Evolutionary conservation across 164 flowering plant genomes (phyloP), one percentile per base, ranked within the genome.

Genomic region (Litsea cubeba): DNA sequence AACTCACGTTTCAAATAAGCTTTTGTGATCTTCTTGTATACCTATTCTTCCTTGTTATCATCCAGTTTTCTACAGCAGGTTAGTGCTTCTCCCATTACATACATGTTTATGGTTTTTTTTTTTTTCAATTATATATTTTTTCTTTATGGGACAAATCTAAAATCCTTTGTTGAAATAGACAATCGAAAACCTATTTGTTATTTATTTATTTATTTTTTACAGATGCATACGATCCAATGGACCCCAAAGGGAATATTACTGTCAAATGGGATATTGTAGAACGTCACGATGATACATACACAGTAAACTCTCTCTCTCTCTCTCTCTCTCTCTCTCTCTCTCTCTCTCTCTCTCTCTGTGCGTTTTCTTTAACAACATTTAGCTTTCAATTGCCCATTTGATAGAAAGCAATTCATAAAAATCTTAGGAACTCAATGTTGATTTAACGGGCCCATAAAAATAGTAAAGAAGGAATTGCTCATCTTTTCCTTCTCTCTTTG

Each of bases 171-270:
- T 14, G 10, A 63, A 22, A n/a, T 10, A 25, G 2, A 22, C 12
- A 2, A 22, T 11, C 0, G 2, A 25, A 12, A 22, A 7, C 23
- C 12, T 24, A 3, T 23, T 10, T 63, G 11, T 22, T 63, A 18
- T 51, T 15, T 7, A n/a, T 15, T 8, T n/a, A n/a, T 25, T 25
- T 7, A 6, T 18, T 1, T 28, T 35, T 72, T 49, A 81, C 85
- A 92, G 94, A 89, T 82, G 94, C 83, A 68, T 92, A 77, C 72
- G 94, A 92, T 81, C 72, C 88, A 35, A 49, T 92, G 82, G 97
- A 92, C 81, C 91, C 91, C 11, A 71, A 79, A 22, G 94, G 85
- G 62, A 88, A 89, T 75, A 81, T 92, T 40, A 87, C 90, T 0
- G 83, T 90, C 74, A 84, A 81, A 76, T 92, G 97, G 97, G 97